These are phyloP conservation scores for Fusarium sp. DNA, from an alignment of 2,329 filamentous ascomycete genomes.

Conservation along the genomic window DNA sequence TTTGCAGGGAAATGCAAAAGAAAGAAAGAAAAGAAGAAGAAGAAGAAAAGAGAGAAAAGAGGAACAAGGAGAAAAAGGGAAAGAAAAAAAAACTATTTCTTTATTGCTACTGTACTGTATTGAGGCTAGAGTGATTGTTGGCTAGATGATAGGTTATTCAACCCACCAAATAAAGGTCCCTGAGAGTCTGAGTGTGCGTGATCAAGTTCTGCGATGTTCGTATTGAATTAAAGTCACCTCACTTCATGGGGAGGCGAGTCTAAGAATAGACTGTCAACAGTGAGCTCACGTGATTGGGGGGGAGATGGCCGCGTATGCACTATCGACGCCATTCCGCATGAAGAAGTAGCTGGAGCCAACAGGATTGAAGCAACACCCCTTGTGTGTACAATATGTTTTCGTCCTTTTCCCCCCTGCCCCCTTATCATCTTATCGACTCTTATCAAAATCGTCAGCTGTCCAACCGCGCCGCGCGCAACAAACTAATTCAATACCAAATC, in stretches of 20 bases:
- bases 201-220: conserved; percentile 9
- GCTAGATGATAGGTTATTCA: too few relatives aligned
- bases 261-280: conserved; percentile 26
- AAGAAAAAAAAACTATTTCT: too few relatives aligned
- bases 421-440: conserved; percentile 29
- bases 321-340: conserved; percentile 29
- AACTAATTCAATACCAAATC: too few relatives aligned
- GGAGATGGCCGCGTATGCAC: conserved; percentile 33
- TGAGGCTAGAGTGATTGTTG: too few relatives aligned
- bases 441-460: conserved; percentile 27
- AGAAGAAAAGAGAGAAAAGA: too few relatives aligned
- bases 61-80: too few relatives aligned
- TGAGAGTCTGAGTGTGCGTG: too few relatives aligned
- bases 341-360: conserved; percentile 8
- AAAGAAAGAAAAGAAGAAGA: too few relatives aligned
- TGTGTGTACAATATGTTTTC: conserved; percentile 4
- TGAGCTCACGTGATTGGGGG: conserved; percentile 20
- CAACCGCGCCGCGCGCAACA: conserved; percentile 17
- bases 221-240: background rate
- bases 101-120: too few relatives aligned
- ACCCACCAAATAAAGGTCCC: too few relatives aligned
- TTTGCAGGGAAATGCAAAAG: too few relatives aligned
- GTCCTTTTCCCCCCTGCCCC: background rate
- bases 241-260: background rate
- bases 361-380: conserved; percentile 2